Base-by-base conservation (phyloP, 208 protist genomes). In the Trypanosoma lewisi region DNA sequence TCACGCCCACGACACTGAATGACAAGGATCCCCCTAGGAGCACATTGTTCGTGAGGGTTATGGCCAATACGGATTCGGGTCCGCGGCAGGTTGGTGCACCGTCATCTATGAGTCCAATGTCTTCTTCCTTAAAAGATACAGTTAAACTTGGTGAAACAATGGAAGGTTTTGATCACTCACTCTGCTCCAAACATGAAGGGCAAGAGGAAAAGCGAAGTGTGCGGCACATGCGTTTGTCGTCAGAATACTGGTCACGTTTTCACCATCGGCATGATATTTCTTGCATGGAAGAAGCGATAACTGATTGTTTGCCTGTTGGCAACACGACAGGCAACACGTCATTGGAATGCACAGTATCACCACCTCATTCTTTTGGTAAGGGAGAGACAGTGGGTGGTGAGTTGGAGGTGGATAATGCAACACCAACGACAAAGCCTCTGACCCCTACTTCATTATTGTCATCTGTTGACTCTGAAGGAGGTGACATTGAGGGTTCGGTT, bases 21-120 rank as follows among this genome's bases (percentile, higher is more conserved):
- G 57, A 71, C 34, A 47, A 21, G 23, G 33, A 48, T 39, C 57
- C 60, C 9, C 66, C 66, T 7, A 52, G 47, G 28, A 63, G 66
- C 47, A 71, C 66, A 44, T 41, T 71, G 2, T 71, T 71, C 16
- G 14, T 71, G 19, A 62, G 31, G 47, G 48, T 63, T 19, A 23
- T 49, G 14, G 8, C 21, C 39, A n/a, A 30, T 34, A 7, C 5
- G 21, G 4, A 23, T 21, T 37, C 27, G 0, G 12, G 28, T 51
- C 27, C 5, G 2, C 44, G 27, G n/a, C 4, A 28, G 25, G n/a
- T 25, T 39, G n/a, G n/a, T n/a, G 0, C 23, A 62, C 28, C 23
- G 7, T 62, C 37, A 21, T 34, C 17, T 8, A 27, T 6, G 12
- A 25, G 47, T 23, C 37, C 19, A 33, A 30, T 5, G 11, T 21